phyloP scores from a whole-genome alignment of 306 rosid species.

The Rubus idaeus region DNA sequence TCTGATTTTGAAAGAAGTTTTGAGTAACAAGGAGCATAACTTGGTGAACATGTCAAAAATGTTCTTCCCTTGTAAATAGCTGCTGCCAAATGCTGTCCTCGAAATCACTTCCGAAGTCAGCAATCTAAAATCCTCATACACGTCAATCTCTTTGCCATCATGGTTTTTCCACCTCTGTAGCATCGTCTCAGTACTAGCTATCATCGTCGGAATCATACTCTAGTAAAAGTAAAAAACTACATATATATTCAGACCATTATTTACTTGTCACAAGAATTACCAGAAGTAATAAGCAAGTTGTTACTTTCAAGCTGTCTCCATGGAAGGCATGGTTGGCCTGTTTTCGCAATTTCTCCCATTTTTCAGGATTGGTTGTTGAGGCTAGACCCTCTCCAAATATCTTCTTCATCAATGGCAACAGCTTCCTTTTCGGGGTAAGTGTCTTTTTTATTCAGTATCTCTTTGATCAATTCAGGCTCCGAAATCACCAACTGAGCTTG shows the following conservation, averaged over 20 bases:
- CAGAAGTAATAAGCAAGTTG: neutral
- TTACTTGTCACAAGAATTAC: neutral
- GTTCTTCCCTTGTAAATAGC: conserved; percentile 22
- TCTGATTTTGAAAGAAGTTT: neutral
- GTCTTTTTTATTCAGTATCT: conserved; percentile 27
- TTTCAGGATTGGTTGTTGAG: conserved; percentile 24
- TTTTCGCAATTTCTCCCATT: conserved; percentile 37
- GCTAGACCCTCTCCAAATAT: conserved; percentile 30
- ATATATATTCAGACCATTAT: neutral
- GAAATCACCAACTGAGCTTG: conserved; percentile 29
- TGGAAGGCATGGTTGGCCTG: conserved; percentile 36
- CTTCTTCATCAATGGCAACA: neutral
- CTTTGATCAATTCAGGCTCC: conserved; percentile 32
- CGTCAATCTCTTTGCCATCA: conserved; percentile 33
- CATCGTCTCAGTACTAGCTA: conserved; percentile 20
- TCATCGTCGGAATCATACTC: conserved; percentile 24
- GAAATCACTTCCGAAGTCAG: conserved; percentile 39
- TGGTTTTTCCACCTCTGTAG: conserved; percentile 23
- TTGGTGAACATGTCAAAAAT: conserved; percentile 28
- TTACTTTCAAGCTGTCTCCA: conserved; percentile 39
- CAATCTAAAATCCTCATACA: conserved; percentile 27
- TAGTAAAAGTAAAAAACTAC: neutral
- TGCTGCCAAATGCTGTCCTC: conserved; percentile 26
- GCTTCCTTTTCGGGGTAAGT: neutral
- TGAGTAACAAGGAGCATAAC: conserved; percentile 6